phyloP scores from a whole-genome alignment of 805 yeast species.

The Nadsonia fulvescens region DNA sequence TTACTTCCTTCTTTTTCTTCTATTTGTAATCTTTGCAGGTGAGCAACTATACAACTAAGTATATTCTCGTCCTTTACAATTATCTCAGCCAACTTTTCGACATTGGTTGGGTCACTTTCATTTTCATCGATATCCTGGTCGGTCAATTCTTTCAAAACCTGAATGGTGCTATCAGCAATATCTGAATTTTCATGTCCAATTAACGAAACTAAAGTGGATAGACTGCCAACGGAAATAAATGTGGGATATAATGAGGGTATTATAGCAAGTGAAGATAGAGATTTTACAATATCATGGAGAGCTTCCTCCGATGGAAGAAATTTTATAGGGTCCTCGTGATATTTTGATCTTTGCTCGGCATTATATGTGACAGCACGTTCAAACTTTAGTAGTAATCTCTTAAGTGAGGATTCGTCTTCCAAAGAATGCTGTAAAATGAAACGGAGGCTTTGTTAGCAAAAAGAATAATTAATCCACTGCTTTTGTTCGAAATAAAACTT shows the following conservation, averaged over 20 bases:
- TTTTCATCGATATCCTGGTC: slow-evolving; percentile 1
- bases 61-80: too few species aligned
- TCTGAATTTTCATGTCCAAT: slow-evolving; percentile 4
- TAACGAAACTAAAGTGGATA: slow-evolving; percentile 1
- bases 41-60: too few species aligned
- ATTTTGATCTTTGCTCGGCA: slow-evolving; percentile 8
- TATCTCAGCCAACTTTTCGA: too few species aligned
- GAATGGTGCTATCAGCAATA: slow-evolving; percentile 2
- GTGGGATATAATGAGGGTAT: neutral
- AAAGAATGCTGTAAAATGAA: slow-evolving; percentile 1
- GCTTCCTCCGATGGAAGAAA: slow-evolving; percentile 12
- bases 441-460: too few species aligned
- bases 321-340: slow-evolving; percentile 11
- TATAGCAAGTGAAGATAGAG: slow-evolving; percentile 6
- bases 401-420: slow-evolving; percentile 3
- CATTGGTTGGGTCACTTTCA: too few species aligned
- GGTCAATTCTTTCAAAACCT: slow-evolving; percentile 3
- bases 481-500: neutral
- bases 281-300: slow-evolving; percentile 8
- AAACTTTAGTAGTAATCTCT: slow-evolving; percentile 11
- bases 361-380: slow-evolving; percentile 13
- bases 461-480: too few species aligned
- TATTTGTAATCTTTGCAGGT: too few species aligned
- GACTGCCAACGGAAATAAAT: neutral
- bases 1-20: too few species aligned